Base-by-base conservation (phyloP, 2,329 filamentous ascomycete genomes). In the Talaromyces funiculosus region DNA sequence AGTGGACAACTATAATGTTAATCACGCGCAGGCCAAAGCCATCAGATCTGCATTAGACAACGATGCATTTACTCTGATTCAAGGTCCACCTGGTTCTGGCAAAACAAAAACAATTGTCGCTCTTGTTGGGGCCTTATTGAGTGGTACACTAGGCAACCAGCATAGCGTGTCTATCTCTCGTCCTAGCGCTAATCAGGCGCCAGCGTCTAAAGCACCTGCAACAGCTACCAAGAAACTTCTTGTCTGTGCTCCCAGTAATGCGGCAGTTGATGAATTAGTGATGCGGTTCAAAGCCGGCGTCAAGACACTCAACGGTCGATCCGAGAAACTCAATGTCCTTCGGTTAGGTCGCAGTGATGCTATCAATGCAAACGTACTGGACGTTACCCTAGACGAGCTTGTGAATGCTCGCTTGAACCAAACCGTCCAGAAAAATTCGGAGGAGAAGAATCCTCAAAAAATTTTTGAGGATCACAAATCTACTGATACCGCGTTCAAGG, bases 71-170 rank as follows among this genome's bases (percentile, higher is more conserved):
- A 97, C 94, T 3, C 80, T 99, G 63, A 92, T 99, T 67, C 94
- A 99, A 77, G 94, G 90, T 59, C 94, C 94, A 55, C 94, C 94
- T 1, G 94, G 94, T 73, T 97, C 94, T 3, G 94, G 93, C 70
- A 99, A 99, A 78, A 99, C 94, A 0, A 99, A 99, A 74, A 99
- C 94, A 0, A 99, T 99, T 63, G 85, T 96, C 60, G 94, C 93
- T 33, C 95, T 99, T 81, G 92, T 97, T 24, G 94, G 94, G 37
- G 90, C 91, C 38, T 80, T 99, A 16, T 75, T 96, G 47, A 89
- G 86, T 5, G 83, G 84, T 40, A 80, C 67, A 54, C 81, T 84
- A 57, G 77, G 79, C 56, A 75, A 72, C 16, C 77, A 78, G 42
- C 57, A 54, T 14, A 81, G 78, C 8, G 79, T 81, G 14, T 73